Conservation (phyloP, 1,284 basidiomycete genomes). For the Phellinidium pouzarii region DNA sequence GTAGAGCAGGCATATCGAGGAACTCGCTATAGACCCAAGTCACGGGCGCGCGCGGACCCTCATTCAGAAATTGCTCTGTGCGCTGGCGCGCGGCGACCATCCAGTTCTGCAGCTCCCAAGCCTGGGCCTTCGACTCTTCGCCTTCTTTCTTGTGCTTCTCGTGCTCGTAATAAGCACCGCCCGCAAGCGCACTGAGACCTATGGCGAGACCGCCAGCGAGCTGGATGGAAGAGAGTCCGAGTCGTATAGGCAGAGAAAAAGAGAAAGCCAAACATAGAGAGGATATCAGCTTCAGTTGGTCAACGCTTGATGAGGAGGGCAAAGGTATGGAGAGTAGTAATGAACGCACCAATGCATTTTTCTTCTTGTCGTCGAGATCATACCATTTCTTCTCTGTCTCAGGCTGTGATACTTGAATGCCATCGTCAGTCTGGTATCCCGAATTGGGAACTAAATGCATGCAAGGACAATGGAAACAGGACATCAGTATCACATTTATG, state of each 20-base stretch:
- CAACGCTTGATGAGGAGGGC: neutral
- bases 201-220: slow-evolving; percentile 56
- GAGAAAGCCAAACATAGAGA: neutral
- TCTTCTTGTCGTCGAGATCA: slow-evolving; percentile 49
- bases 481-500: too few species aligned
- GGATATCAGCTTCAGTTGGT: neutral
- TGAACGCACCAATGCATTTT: slow-evolving; percentile 46
- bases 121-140: slow-evolving; percentile 49
- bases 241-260: neutral
- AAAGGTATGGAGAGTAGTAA: neutral
- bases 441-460: neutral
- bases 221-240: slow-evolving; percentile 28
- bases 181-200: slow-evolving; percentile 44
- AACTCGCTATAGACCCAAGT: slow-evolving; percentile 39
- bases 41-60: slow-evolving; percentile 41
- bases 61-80: slow-evolving; percentile 38
- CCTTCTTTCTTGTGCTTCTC: slow-evolving; percentile 49
- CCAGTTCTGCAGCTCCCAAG: slow-evolving; percentile 51
- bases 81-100: slow-evolving; percentile 48
- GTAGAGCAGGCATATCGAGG: neutral
- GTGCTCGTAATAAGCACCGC: slow-evolving; percentile 36
- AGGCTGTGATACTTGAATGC: too few species aligned
- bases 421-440: too few species aligned
- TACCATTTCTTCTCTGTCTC: slow-evolving; percentile 53
- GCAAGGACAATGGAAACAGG: neutral